Percentiles rank a stretch among this genome's conserved stretches.
These are phyloP conservation scores for Nicotiana benthamiana DNA, from an alignment of 257 asterid genomes.

Conservation along the genomic window DNA sequence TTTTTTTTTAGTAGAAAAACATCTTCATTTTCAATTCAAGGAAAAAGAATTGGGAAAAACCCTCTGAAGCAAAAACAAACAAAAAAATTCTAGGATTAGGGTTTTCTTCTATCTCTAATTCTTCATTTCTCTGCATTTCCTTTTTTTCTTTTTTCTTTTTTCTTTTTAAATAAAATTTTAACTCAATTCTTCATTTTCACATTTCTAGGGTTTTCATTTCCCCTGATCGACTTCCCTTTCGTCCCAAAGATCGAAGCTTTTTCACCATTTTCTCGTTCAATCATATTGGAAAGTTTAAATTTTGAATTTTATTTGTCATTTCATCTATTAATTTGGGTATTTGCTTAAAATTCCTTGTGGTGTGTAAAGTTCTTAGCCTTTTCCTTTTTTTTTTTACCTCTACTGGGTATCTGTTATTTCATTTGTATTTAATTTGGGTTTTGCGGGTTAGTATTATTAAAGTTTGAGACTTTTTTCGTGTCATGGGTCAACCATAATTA, in stretches of 20 bases:
- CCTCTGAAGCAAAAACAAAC: not conserved
- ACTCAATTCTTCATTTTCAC: not conserved
- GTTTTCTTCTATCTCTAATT: conserved; percentile 5
- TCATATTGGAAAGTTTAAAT: not conserved
- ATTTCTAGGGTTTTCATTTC: not conserved
- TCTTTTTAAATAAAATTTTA: not conserved
- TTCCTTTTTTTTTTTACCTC: not conserved
- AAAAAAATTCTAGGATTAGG: not conserved
- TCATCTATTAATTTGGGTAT: not conserved
- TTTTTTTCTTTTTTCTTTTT: not conserved
- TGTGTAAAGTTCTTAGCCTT: not conserved
- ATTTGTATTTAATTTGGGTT: not conserved
- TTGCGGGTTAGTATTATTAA: not conserved
- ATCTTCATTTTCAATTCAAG: not conserved
- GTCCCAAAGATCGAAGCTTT: conserved; percentile 3
- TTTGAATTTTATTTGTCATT: not conserved
- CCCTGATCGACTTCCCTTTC: not conserved
- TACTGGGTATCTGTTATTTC: not conserved
- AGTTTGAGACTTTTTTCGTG: not conserved
- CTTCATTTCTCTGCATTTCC: not conserved
- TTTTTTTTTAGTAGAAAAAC: not conserved
- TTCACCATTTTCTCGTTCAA: not conserved
- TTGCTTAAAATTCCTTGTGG: not conserved
- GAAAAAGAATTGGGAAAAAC: not conserved
- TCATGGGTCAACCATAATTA: conserved; percentile 5